Evolutionary conservation across 441 rosid genomes (phyloP).

Genomic region (Breynia disticha): DNA sequence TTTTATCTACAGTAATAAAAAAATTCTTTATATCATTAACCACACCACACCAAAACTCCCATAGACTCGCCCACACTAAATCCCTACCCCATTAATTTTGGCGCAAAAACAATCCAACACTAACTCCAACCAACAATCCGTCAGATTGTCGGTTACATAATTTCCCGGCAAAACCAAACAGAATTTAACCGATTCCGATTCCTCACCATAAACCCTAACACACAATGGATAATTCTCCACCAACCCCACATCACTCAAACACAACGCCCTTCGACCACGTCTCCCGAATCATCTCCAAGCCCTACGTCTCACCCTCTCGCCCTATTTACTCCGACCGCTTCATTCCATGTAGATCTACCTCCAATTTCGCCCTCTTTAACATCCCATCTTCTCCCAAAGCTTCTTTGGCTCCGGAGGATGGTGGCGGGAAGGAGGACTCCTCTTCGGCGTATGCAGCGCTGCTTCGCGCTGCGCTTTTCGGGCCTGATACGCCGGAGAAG

Average conservation of each 20-base stretch:
- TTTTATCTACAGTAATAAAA: too few relatives aligned
- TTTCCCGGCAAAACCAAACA: slow-evolving; percentile 24
- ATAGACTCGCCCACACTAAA: slow-evolving; percentile 6
- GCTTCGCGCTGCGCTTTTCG: slow-evolving; percentile 65
- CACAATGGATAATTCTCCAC: slow-evolving; percentile 41
- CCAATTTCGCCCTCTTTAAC: slow-evolving; percentile 76
- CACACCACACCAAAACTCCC: background rate
- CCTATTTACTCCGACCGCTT: slow-evolving; percentile 81
- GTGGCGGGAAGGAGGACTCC: slow-evolving; percentile 49
- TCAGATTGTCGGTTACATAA: background rate
- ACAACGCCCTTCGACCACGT: slow-evolving; percentile 26
- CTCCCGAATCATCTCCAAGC: slow-evolving; percentile 54
- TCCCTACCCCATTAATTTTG: slow-evolving; percentile 1
- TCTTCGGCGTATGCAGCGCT: slow-evolving; percentile 61
- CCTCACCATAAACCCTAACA: background rate
- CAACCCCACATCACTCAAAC: slow-evolving; percentile 22
- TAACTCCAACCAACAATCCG: background rate
- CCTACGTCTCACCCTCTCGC: slow-evolving; percentile 61
- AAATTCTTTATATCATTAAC: too few relatives aligned
- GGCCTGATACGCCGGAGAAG: slow-evolving; percentile 72
- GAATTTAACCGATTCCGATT: background rate
- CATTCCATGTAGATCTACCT: slow-evolving; percentile 88
- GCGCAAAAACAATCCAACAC: slow-evolving; percentile 6
- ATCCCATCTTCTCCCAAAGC: slow-evolving; percentile 36
- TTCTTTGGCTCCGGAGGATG: slow-evolving; percentile 21